phyloP scores from a whole-genome alignment of 345 rosid species.

The Chamaenerion angustifolium region DNA sequence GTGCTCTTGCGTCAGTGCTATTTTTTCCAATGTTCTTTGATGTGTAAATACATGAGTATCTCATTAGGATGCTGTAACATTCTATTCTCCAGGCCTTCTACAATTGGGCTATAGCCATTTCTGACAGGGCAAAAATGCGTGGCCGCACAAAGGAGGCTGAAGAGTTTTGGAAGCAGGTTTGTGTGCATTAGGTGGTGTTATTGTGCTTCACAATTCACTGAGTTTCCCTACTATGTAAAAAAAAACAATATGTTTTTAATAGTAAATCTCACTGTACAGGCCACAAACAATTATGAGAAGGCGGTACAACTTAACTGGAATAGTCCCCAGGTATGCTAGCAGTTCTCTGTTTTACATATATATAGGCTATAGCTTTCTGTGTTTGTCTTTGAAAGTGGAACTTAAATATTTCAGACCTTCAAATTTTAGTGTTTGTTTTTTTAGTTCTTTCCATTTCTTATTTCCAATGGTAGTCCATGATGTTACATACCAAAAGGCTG shows the following conservation, averaged over 20 bases:
- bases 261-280: conserved; percentile 32
- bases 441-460: background rate
- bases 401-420: background rate
- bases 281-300: conserved; percentile 84
- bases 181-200: background rate
- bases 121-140: conserved; percentile 98
- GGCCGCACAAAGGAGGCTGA: conserved; percentile 99
- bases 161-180: conserved; percentile 93
- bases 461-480: background rate
- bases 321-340: conserved; percentile 70
- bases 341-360: background rate
- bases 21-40: background rate
- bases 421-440: too few species aligned
- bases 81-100: conserved; percentile 71
- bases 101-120: conserved; percentile 99
- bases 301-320: conserved; percentile 98
- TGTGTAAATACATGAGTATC: background rate
- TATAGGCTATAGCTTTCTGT: too few species aligned
- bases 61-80: background rate
- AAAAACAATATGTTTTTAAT: background rate
- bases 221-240: background rate
- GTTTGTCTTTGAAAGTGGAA: background rate
- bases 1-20: too few species aligned
- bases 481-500: background rate
- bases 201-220: background rate